Conservation (phyloP, 352 stramenopile species). For the Pythium aphanidermatum region DNA sequence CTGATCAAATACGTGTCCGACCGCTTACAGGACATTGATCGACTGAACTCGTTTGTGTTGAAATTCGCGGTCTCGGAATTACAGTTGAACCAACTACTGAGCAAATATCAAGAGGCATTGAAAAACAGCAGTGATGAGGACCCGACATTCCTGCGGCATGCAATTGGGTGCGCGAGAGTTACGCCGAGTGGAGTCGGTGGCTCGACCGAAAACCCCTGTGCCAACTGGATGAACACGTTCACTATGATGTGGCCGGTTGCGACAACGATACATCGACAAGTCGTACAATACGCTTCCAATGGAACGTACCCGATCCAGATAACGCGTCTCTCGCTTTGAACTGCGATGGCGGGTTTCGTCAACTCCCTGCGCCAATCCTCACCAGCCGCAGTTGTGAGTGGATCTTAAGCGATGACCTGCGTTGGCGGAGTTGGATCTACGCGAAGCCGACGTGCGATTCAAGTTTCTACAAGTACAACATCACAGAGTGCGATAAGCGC, state of each 20-base stretch:
- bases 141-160: too few species aligned
- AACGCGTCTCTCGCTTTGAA: conserved; percentile 26
- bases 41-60: conserved; percentile 2
- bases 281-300: conserved; percentile 27
- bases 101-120: too few species aligned
- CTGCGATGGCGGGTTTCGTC: conserved; percentile 32
- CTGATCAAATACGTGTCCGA: conserved; percentile 31
- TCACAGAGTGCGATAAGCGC: conserved; percentile 22
- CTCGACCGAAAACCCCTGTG: conserved; percentile 21
- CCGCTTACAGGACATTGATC: neutral
- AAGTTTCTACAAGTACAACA: conserved; percentile 32
- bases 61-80: conserved; percentile 9
- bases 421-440: conserved; percentile 24
- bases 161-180: conserved; percentile 30
- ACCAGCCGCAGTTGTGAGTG: conserved; percentile 32
- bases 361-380: conserved; percentile 20
- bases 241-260: conserved; percentile 22
- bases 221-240: conserved; percentile 20
- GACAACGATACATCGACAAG: conserved; percentile 6
- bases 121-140: too few species aligned
- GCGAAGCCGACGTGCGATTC: conserved; percentile 27
- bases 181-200: conserved; percentile 22
- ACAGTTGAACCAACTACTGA: too few species aligned
- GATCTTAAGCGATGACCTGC: conserved; percentile 6
- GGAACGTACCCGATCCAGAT: conserved; percentile 24